Base-by-base conservation (phyloP, 805 yeast genomes). In the Saccharomycopsis sp. region DNA sequence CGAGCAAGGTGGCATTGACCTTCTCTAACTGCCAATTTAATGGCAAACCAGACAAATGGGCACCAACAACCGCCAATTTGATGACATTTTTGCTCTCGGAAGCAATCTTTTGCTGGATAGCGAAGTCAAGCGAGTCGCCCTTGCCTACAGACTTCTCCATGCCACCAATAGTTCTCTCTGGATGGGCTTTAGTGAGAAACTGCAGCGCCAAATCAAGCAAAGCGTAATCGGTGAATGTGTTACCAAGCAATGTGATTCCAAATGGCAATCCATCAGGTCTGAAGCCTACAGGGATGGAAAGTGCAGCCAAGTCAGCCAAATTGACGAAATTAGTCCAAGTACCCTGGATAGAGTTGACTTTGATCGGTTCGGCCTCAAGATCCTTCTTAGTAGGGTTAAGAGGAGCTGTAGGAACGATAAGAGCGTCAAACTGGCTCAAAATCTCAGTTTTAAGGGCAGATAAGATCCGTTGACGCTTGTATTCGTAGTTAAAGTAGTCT, bases 311-410 rank as follows among this genome's bases (percentile, higher is more conserved):
- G 68, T 93, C 98, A 2, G 97, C 96, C 69, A 93, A 79, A 71
- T 94, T 93, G 66, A 89, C 97, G 70, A 94, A 94, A 74, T 93
- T 93, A 34, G 98, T 93, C 86, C 96, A 93, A n/a, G 97, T 91
- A 35, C 99, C 99, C 75, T 94, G 99, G 68, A 78, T 78, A 3
- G 97, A 89, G 76, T 93, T 93, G 66, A 91, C 82, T 52, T 76
- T 71, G 34, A 94, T 77, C 2, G 98, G 98, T 69, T 92, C 97
- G 5, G 77, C 73, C 61, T 76, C 82, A 24, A 93, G 82, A 60
- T 87, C 84, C 52, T 77, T 83, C 55, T 92, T 81, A 3, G 91
- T 82, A 54, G 98, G 98, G 67, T 87, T 91, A 65, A 93, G 77
- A 3, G 98, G 98, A 65, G 96, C 89, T 3, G 98, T 93, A 57